phyloP scores from a whole-genome alignment of 371 early-diverging fungal species.

The Rhizopus stolonifer region DNA sequence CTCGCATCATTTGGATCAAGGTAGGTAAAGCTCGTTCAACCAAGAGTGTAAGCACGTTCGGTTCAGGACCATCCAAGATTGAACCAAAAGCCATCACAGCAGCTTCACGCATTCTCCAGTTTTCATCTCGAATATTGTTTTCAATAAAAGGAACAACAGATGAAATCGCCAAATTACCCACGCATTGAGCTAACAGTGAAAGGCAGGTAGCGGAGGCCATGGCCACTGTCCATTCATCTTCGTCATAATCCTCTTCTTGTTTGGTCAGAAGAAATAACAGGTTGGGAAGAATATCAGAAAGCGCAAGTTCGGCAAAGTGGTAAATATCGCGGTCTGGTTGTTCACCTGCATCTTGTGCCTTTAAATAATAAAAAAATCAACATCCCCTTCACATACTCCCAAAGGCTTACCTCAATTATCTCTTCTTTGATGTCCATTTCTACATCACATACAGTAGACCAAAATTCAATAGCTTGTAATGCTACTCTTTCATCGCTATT shows the following conservation, averaged over 20 bases:
- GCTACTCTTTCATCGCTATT: constrained; percentile 80
- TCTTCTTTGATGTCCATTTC: constrained; percentile 75
- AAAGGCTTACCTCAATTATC: constrained; percentile 40
- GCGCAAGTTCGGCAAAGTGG: constrained; percentile 77
- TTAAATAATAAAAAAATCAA: too few relatives aligned
- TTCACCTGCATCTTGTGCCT: constrained; percentile 60
- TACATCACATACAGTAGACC: constrained; percentile 97
- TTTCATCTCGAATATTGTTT: constrained; percentile 71
- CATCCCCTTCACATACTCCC: too few relatives aligned
- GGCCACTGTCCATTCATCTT: constrained; percentile 95
- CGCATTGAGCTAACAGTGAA: constrained; percentile 80
- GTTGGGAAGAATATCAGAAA: constrained; percentile 85
- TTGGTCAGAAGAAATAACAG: constrained; percentile 87
- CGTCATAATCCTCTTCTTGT: constrained; percentile 95
- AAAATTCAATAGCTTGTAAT: constrained; percentile 97
- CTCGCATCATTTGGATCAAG: constrained; percentile 87
- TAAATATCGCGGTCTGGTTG: constrained; percentile 54
- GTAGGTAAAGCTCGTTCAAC: constrained; percentile 85
- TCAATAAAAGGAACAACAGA: constrained; percentile 91
- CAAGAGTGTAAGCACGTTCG: constrained; percentile 63
- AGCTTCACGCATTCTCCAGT: constrained; percentile 96
- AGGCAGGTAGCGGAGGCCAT: constrained; percentile 98
- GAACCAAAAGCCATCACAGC: constrained; percentile 98
- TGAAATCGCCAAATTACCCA: constrained; percentile 73
- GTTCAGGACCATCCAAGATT: constrained; percentile 91